Base-by-base conservation (phyloP, 2,329 filamentous ascomycete species). In the Fusarium praegraminearum region DNA sequence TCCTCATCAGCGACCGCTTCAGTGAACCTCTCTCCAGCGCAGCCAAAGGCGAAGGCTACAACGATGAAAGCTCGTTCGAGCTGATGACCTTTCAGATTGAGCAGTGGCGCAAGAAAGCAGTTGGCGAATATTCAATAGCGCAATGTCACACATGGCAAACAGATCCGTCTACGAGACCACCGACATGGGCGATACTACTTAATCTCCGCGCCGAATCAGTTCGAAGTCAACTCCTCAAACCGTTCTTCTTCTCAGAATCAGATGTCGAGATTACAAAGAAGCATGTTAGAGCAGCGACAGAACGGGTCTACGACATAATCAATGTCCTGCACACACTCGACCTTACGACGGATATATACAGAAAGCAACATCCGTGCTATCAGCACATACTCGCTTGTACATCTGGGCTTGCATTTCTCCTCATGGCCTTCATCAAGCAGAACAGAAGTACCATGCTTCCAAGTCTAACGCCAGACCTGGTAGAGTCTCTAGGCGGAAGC, bases 21-120 rank as follows among this genome's bases (percentile, higher is more conserved):
- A 56, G 61, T 5, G 66, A 69, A 15, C 66, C 66, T 1, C 62
- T 69, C n/a, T 69, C 66, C 0, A 52, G 59, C 1, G 66, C 65
- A 0, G 54, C 66, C 1, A 66, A 57, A 44, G 66, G 66, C 1
- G 66, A 69, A 22, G 60, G 65, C 1, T 73, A 75, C 7, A 65
- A 70, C 1, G 74, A 77, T 11, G 66, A 76, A 5, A 76, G 73
- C 16, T 67, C 69, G 0, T 74, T 75, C n/a, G 76, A 77, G 11
- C 11, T 77, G 7, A 69, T 77, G 66, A 76, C 69, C 9, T 77
- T 77, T 11, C 76, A 77, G 22, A 69, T 77, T 7, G 72, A 74
- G 13, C 73, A 75, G 30, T 76, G 75, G 75, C 55, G 71, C 3
- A 76, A 71, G 26, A 72, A 67, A 5, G 70, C 70, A 2, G 65